A percentile compares a stretch with the other conserved stretches of the same genome.
phyloP scores from a whole-genome alignment of 306 rosid species.

The Vigna trinervia region DNA sequence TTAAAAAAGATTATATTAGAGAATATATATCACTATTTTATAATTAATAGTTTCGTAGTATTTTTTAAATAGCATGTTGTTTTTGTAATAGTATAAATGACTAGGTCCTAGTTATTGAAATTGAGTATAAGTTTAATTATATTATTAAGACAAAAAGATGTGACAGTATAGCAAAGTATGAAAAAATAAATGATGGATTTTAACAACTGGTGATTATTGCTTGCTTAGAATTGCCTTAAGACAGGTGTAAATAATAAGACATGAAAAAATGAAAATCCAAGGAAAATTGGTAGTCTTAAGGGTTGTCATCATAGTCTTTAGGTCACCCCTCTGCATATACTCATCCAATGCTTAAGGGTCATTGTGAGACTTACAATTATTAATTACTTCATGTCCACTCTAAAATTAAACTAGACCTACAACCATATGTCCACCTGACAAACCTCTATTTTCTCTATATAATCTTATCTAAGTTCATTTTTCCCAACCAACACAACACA shows the following conservation, averaged over 20 bases:
- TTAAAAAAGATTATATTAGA: too few species aligned
- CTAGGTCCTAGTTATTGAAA: not conserved
- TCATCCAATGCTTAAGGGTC: constrained; percentile 35
- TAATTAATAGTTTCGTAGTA: too few species aligned
- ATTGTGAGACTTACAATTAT: constrained; percentile 41
- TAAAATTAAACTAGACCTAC: constrained; percentile 82
- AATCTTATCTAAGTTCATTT: not conserved
- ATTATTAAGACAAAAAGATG: not conserved
- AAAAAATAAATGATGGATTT: too few species aligned
- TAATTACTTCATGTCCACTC: constrained; percentile 79
- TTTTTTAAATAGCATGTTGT: too few species aligned
- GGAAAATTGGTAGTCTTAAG: constrained; percentile 26
- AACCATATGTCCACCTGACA: constrained; percentile 42
- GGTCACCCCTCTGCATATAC: not conserved
- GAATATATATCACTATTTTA: too few species aligned
- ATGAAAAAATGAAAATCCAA: not conserved
- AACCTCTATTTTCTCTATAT: not conserved
- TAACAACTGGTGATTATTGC: not conserved
- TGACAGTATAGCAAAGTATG: not conserved
- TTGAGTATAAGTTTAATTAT: not conserved
- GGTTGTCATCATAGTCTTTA: constrained; percentile 17
- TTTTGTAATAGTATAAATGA: too few species aligned
- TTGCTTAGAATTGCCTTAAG: constrained; percentile 15
- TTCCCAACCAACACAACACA: constrained; percentile 24
- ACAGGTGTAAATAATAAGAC: not conserved